phyloP scores from a whole-genome alignment of 331 rosid genomes.

The Phaseolus coccineus region DNA sequence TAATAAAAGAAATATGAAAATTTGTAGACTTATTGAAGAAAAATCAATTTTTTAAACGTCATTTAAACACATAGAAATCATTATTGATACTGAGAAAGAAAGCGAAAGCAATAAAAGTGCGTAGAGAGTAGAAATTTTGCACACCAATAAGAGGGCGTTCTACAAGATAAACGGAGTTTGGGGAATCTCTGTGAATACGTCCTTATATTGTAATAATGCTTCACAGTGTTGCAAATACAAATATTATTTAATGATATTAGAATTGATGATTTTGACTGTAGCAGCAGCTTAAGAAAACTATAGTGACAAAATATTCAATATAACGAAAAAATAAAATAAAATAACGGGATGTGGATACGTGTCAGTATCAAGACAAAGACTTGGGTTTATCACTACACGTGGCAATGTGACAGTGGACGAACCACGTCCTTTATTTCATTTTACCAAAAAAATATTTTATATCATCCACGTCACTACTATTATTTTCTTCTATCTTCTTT shows the following conservation, averaged over 20 bases:
- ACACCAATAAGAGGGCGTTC: not conserved
- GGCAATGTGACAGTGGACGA: conserved; percentile 9
- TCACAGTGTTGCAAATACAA: not conserved
- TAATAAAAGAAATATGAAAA: too few species aligned
- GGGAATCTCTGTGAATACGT: conserved; percentile 20
- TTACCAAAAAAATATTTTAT: not conserved
- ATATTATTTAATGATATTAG: too few species aligned
- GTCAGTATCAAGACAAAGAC: not conserved
- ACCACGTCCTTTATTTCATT: not conserved
- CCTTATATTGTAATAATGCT: not conserved
- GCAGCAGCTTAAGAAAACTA: too few species aligned
- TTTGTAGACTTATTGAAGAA: too few species aligned
- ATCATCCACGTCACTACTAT: not conserved
- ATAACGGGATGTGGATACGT: not conserved
- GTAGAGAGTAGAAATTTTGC: too few species aligned
- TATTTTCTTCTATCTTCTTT: not conserved
- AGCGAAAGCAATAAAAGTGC: too few species aligned
- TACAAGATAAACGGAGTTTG: not conserved
- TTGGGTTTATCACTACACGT: conserved; percentile 4
- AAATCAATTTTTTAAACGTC: too few species aligned
- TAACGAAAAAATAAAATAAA: too few species aligned
- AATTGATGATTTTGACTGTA: not conserved
- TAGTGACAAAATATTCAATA: not conserved
- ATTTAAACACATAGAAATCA: too few species aligned
- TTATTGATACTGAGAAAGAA: too few species aligned